Evolutionary conservation across 2,329 filamentous ascomycete species (phyloP), one percentile per base, ranked within the genome.

Genomic region (Pseudocercospora musae): DNA sequence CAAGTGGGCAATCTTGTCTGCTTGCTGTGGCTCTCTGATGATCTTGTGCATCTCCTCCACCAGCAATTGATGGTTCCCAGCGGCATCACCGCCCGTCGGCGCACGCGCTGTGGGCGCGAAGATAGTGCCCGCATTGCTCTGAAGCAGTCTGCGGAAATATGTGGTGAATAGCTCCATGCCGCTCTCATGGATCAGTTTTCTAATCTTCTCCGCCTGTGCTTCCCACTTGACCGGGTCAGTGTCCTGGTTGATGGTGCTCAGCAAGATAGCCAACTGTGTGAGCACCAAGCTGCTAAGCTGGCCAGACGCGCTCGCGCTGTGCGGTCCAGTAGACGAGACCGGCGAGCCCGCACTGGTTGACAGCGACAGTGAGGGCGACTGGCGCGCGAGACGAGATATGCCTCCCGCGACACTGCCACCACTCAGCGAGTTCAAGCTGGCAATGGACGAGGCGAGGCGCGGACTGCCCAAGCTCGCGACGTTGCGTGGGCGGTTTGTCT

Each of bases 131-230:
- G 93, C 92, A 87, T 97, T 97, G 79, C 89, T 89, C 78, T 89
- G 90, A 74, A 99, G 87, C 76, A 98, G 84, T 78, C 94, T 91
- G 78, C 92, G 89, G 79, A 99, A 96, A 78, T 95, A 97, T 82
- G 93, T 96, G 64, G 91, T 88, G 77, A 93, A 97, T 75, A 97
- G 92, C 84, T 99, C 96, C 94, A 99, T 99, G 75, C 93, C 93
- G 92, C 96, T 89, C 73, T 94, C 93, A 86, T 96, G 89, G 81
- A 98, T 89, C 77, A 98, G 88, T 91, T 96, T 96, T 78, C 88
- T 88, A 73, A 99, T 89, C 81, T 96, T 93, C 73, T 96, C 91
- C 74, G 88, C 89, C 80, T 96, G 93, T 69, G 88, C 84, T 77
- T 96, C 92, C 89, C 91, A 96, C 90, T 96, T 96, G 73, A 86